phyloP scores from a whole-genome alignment of 2,329 filamentous ascomycete species.

The Trichoderma sp. region DNA sequence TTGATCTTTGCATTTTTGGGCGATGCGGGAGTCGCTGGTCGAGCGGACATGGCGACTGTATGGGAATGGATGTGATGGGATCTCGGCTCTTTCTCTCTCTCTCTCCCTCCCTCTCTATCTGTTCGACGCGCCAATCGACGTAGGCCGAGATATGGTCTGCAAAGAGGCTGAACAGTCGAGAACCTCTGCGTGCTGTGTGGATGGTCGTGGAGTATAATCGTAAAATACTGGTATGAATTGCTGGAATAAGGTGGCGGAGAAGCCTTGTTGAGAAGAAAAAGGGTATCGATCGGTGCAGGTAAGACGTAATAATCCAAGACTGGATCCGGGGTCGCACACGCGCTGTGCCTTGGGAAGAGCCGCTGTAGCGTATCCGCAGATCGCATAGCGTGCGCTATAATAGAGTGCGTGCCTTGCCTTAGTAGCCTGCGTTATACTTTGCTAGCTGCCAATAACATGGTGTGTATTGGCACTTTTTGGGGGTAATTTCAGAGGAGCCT shows the following conservation, averaged over 20 bases:
- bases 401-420: slow-evolving; percentile 19
- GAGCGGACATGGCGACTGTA: slow-evolving; percentile 45
- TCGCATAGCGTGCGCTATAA: background rate
- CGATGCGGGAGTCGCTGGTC: slow-evolving; percentile 53
- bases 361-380: background rate
- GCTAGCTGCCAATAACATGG: background rate
- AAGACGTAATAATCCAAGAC: background rate
- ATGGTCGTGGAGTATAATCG: too few species aligned
- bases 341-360: background rate
- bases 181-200: background rate
- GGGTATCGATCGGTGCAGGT: background rate
- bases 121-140: slow-evolving; percentile 5
- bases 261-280: background rate
- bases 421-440: background rate
- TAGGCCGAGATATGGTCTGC: background rate
- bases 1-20: slow-evolving; percentile 63
- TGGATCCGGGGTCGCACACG: background rate
- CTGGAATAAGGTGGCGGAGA: background rate
- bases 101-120: background rate
- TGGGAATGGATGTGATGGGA: background rate
- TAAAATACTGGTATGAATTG: background rate
- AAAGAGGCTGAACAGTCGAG: background rate
- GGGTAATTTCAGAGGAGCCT: background rate
- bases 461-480: background rate
- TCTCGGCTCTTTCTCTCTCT: background rate